phyloP scores from a whole-genome alignment of 176 grass and related monocot species.

The Oryza meridionalis region DNA sequence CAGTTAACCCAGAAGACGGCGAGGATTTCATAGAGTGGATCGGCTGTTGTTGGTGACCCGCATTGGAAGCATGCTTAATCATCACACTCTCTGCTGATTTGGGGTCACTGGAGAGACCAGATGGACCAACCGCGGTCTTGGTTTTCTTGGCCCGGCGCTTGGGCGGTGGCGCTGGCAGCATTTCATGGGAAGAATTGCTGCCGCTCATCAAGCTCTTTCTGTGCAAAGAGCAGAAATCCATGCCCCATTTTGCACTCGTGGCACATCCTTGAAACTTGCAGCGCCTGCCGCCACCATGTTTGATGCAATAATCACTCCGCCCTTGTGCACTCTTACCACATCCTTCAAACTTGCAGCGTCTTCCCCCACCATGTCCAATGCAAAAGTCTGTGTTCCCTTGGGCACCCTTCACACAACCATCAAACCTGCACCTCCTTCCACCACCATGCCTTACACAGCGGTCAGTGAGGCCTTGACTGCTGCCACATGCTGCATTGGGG shows the following conservation, averaged over 20 bases:
- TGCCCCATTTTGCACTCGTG: slow-evolving; percentile 51
- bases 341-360: slow-evolving; percentile 52
- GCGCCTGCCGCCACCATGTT: slow-evolving; percentile 48
- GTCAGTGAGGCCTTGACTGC: slow-evolving; percentile 49
- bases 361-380: slow-evolving; percentile 50
- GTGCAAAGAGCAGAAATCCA: slow-evolving; percentile 46
- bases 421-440: slow-evolving; percentile 49
- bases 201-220: slow-evolving; percentile 28
- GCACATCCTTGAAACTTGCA: slow-evolving; percentile 47
- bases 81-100: slow-evolving; percentile 18
- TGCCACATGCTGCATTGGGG: slow-evolving; percentile 50
- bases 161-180: neutral
- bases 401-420: slow-evolving; percentile 45
- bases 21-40: neutral
- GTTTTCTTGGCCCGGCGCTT: slow-evolving; percentile 38
- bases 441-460: slow-evolving; percentile 49
- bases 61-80: neutral
- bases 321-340: slow-evolving; percentile 56
- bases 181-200: neutral
- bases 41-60: neutral
- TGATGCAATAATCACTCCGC: slow-evolving; percentile 45
- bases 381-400: slow-evolving; percentile 56
- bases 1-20: neutral
- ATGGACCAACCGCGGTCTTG: slow-evolving; percentile 11
- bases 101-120: neutral